A percentile compares a stretch with the other conserved stretches of the same genome.
Conservation (phyloP, 768 basidiomycete genomes). For the Tricholoma hemisulphureum region DNA sequence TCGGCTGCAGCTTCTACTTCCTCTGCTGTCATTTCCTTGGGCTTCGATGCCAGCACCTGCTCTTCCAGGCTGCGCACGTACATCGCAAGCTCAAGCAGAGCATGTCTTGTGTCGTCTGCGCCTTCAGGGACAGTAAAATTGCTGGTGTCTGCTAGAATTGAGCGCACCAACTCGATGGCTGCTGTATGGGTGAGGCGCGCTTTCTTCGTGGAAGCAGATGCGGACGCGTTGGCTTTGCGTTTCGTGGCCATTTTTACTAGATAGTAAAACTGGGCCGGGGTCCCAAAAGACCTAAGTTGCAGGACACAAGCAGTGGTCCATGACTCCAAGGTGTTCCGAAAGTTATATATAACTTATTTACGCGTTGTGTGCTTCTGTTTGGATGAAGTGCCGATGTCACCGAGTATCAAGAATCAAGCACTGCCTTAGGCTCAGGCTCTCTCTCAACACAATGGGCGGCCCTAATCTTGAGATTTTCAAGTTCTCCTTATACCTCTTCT, state of each 20-base stretch:
- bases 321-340: too few relatives aligned
- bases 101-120: conserved; percentile 19
- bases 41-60: conserved; percentile 20
- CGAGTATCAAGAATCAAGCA: neutral
- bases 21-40: conserved; percentile 34
- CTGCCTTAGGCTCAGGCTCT: too few relatives aligned
- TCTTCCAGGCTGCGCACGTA: conserved; percentile 30
- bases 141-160: conserved; percentile 37
- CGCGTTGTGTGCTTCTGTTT: neutral
- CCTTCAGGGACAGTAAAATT: conserved; percentile 36
- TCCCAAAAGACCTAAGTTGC: too few relatives aligned
- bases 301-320: too few relatives aligned
- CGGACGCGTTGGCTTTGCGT: conserved; percentile 35
- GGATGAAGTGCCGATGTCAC: neutral
- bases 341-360: too few relatives aligned
- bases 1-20: conserved; percentile 42
- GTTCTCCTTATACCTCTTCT: conserved; percentile 82
- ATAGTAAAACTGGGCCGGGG: too few relatives aligned
- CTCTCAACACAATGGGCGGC: conserved; percentile 34
- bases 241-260: too few relatives aligned
- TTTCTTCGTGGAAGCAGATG: conserved; percentile 25
- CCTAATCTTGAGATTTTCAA: conserved; percentile 90
- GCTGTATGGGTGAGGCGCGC: conserved; percentile 28
- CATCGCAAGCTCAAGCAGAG: conserved; percentile 26
- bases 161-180: conserved; percentile 25